These are phyloP conservation scores for Letharia lupina DNA, from an alignment of 495 filamentous ascomycete species.

Conservation along the genomic window DNA sequence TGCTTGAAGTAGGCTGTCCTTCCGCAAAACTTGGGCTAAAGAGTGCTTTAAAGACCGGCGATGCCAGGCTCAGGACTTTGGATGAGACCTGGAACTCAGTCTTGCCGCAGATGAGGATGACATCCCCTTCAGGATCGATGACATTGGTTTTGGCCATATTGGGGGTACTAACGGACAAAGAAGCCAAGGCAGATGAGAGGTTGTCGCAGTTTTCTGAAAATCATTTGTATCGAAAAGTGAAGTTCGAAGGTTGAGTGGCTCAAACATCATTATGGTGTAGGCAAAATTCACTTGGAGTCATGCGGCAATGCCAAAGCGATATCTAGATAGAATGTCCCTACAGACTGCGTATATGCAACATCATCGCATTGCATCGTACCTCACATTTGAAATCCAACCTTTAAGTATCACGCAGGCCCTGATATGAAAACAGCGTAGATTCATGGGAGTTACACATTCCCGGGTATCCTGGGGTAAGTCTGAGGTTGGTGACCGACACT, in stretches of 20 bases:
- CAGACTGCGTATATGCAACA: not conserved
- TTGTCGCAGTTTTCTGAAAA: not conserved
- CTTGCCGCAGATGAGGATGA: conserved; percentile 1
- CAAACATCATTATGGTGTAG: not conserved
- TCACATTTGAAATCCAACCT: not conserved
- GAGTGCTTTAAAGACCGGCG: conserved; percentile 14
- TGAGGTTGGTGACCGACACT: not conserved
- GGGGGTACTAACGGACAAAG: not conserved
- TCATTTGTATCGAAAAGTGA: not conserved
- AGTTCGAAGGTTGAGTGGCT: not conserved
- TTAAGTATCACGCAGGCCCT: not conserved
- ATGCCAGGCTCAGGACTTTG: conserved; percentile 13
- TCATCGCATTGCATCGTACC: not conserved
- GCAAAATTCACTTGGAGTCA: not conserved
- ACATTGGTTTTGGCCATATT: conserved; percentile 1
- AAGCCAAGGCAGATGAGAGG: not conserved
- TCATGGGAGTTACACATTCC: not conserved
- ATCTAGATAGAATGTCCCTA: not conserved
- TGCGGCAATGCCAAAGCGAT: not conserved
- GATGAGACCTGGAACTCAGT: conserved; percentile 12
- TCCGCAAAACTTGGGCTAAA: conserved; percentile 26
- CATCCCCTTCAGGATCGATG: conserved; percentile 10
- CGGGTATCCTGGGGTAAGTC: not conserved
- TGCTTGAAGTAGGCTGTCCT: not conserved
- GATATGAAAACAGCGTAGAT: not conserved